Base-by-base conservation (phyloP, 2,329 filamentous ascomycete genomes). In the Blumeria hordei region DNA sequence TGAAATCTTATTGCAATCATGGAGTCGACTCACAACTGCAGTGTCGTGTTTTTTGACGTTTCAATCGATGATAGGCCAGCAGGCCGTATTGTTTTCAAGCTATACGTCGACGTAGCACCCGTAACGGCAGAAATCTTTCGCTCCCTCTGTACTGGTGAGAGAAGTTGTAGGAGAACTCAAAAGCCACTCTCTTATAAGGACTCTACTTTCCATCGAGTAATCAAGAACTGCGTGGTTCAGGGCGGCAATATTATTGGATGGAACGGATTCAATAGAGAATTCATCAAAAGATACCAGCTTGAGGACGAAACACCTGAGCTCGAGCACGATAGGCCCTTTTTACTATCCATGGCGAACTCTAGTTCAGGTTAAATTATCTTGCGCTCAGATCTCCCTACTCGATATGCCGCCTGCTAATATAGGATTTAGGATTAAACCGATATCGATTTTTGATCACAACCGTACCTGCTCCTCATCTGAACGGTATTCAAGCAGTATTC, bases 401-500 rank as follows among this genome's bases (percentile, higher is more conserved):
- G 21, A 28, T 28, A 28, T 28, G 21, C 21, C 21, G 21, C 21
- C 21, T 28, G 21, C 21, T 28, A 28, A 28, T 4, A 28, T 32
- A 14, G 12, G n/a, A 6, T 3, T 16, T 34, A 85, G 81, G 83
- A 63, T 94, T 92, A 68, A 98, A 98, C 67, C 92, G 92, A 65
- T 93, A 85, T 54, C 92, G 96, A 66, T 98, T 98, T 77, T 98
- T 98, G 76, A 74, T 96, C 64, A 98, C 92, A 52, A 96, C 92
- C 14, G 86, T 94, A 33, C 75, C 81, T n/a, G 96, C 92, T 14
- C 88, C 88, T 51, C 92, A 96, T 68, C 78, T 96, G 41, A 88
- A 98, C 67, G 80, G 80, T 67, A 98, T 96, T 75, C 90, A 98
- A 70, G 92, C 96, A 50, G 88, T 98, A 28, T 98, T 95, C 63